Conservation (phyloP, 1,139 yeast species). For the Candida smagusa region DNA sequence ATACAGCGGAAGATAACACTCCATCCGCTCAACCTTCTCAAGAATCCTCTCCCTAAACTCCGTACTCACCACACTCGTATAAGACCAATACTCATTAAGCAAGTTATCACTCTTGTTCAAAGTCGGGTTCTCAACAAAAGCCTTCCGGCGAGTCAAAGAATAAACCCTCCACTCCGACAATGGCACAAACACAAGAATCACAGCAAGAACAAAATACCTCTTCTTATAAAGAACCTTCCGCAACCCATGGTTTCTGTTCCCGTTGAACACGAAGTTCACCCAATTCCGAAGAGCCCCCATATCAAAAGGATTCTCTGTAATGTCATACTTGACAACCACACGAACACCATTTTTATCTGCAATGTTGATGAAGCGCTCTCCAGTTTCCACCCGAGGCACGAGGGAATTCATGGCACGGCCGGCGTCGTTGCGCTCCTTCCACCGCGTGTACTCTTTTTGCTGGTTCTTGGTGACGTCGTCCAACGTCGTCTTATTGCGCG, state of each 20-base stretch:
- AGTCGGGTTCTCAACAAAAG: slow-evolving; percentile 1
- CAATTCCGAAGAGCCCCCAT: slow-evolving; percentile 32
- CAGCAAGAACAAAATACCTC: slow-evolving; percentile 15
- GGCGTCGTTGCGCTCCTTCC: slow-evolving; percentile 15
- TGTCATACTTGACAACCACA: slow-evolving; percentile 27
- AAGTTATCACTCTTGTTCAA: neutral
- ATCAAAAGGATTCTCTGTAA: slow-evolving; percentile 24
- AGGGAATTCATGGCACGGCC: slow-evolving; percentile 1
- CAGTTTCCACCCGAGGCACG: slow-evolving; percentile 28
- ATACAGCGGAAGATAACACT: slow-evolving; percentile 24
- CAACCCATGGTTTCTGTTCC: slow-evolving; percentile 22
- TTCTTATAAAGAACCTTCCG: slow-evolving; percentile 8
- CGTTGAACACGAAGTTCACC: slow-evolving; percentile 31
- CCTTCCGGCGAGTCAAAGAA: slow-evolving; percentile 5
- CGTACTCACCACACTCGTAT: slow-evolving; percentile 15
- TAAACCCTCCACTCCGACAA: slow-evolving; percentile 24
- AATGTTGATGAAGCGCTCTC: slow-evolving; percentile 32
- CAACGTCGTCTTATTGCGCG: slow-evolving; percentile 44
- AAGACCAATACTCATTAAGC: slow-evolving; percentile 10
- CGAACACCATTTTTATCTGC: slow-evolving; percentile 19
- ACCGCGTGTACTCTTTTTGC: slow-evolving; percentile 19
- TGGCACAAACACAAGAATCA: slow-evolving; percentile 28
- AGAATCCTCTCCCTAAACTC: slow-evolving; percentile 17
- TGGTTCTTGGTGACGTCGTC: slow-evolving; percentile 22
- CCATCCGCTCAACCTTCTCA: slow-evolving; percentile 18